These are phyloP conservation scores for Sporothrix globosa DNA, from an alignment of 2,329 filamentous ascomycete genomes.

Conservation along the genomic window DNA sequence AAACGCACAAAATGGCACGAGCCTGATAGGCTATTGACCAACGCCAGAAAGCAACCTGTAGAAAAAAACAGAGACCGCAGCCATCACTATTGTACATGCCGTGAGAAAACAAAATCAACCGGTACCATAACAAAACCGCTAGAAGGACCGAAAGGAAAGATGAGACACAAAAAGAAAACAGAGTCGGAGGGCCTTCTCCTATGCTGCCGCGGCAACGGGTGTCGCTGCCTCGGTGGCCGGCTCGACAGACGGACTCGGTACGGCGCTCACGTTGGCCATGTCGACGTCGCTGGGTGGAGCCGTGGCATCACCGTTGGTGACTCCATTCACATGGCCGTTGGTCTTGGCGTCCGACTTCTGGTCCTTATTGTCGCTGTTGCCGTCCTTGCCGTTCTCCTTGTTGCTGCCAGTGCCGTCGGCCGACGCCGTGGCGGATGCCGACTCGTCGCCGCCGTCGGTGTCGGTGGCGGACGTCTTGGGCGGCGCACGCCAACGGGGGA, in stretches of 20 bases:
- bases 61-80: not conserved
- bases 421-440: constrained; percentile 36
- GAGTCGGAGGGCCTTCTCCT: not conserved
- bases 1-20: not conserved
- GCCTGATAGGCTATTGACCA: not conserved
- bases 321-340: not conserved
- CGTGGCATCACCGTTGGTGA: not conserved
- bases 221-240: constrained; percentile 29
- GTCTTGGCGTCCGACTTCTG: constrained; percentile 55
- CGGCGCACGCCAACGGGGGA: constrained; percentile 80
- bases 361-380: constrained; percentile 38
- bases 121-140: not conserved
- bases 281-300: constrained; percentile 53
- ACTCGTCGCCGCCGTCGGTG: constrained; percentile 43
- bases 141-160: not conserved
- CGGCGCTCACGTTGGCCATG: constrained; percentile 56
- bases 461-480: constrained; percentile 55
- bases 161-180: not conserved
- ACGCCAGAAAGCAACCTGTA: constrained; percentile 14
- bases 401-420: constrained; percentile 51
- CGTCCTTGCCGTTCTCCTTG: constrained; percentile 63
- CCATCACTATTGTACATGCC: constrained; percentile 16
- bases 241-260: constrained; percentile 50
- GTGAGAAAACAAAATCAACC: not conserved
- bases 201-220: constrained; percentile 28